Percentiles rank a stretch among this genome's conserved stretches.
These are phyloP conservation scores for Teunomyces funiuensis DNA, from an alignment of 805 yeast species.

Conservation along the genomic window DNA sequence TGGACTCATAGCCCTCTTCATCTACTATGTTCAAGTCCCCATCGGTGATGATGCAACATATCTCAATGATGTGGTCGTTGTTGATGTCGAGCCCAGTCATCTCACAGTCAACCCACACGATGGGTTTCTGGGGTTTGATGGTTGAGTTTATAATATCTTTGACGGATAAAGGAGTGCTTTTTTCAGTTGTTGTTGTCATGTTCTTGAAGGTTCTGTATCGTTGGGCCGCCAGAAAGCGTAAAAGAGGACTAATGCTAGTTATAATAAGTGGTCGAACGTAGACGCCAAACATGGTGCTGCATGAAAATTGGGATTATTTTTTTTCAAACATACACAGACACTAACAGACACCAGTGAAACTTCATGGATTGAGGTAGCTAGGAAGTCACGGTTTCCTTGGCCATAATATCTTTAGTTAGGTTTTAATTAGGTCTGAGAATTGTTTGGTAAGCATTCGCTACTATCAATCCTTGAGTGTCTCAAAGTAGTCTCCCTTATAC, in stretches of 20 bases:
- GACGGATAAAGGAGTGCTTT: background rate
- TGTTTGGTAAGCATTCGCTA: too few species aligned
- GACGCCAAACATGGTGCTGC: background rate
- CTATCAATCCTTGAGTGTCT: too few species aligned
- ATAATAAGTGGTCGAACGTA: background rate
- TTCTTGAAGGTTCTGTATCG: constrained; percentile 2
- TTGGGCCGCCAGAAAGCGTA: background rate
- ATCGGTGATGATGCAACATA: constrained; percentile 88
- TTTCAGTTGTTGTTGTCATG: background rate
- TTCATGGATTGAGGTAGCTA: too few species aligned
- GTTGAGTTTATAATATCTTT: constrained; percentile 4
- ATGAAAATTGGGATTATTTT: background rate
- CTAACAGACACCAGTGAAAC: too few species aligned
- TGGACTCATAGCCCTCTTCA: constrained; percentile 73
- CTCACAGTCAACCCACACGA: constrained; percentile 97
- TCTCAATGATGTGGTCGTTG: constrained; percentile 80
- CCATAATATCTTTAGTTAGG: too few species aligned
- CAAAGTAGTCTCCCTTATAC: too few species aligned
- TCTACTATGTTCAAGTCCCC: constrained; percentile 72
- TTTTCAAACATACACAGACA: background rate
- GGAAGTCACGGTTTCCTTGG: too few species aligned
- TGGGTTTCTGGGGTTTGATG: constrained; percentile 25
- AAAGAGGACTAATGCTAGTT: background rate
- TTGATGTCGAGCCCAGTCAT: constrained; percentile 93
- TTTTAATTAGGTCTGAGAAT: too few species aligned